Conservation (phyloP, 2,329 filamentous ascomycete genomes). For the Ceratocystis eucalypticola region DNA sequence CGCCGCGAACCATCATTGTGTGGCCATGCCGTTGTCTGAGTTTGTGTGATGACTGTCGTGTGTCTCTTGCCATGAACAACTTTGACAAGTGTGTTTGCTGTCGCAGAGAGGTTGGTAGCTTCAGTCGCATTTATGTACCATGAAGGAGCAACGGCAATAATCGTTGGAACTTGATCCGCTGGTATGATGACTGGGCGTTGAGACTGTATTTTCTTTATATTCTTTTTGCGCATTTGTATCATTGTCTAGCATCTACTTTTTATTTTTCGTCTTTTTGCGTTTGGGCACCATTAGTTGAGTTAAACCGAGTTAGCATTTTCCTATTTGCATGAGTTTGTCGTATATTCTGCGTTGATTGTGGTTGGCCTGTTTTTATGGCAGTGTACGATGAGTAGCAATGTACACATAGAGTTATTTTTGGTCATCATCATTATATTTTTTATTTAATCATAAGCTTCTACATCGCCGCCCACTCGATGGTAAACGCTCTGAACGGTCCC, state of each 20-base stretch:
- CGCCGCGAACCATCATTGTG: constrained; percentile 76
- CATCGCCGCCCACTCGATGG: constrained; percentile 90
- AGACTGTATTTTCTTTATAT: background rate
- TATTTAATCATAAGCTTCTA: constrained; percentile 30
- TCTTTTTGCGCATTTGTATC: constrained; percentile 13
- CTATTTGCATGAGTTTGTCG: no score
- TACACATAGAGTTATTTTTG: background rate
- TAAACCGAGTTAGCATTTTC: background rate
- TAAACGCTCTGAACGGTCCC: constrained; percentile 54
- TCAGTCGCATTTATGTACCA: constrained; percentile 83
- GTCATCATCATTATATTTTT: background rate
- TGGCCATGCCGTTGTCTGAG: constrained; percentile 95
- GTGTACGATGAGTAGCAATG: no score
- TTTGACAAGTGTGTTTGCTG: constrained; percentile 96
- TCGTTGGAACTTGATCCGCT: background rate
- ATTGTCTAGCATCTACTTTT: background rate
- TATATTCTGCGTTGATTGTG: background rate
- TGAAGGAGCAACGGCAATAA: constrained; percentile 23
- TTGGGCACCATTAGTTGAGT: background rate
- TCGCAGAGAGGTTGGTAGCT: constrained; percentile 73
- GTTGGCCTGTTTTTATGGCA: background rate
- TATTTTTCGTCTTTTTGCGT: background rate
- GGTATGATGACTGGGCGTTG: background rate
- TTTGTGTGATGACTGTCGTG: constrained; percentile 86
- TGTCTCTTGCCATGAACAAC: constrained; percentile 91